phyloP scores from a whole-genome alignment of 768 basidiomycete genomes.

The Naganishia onofrii region DNA sequence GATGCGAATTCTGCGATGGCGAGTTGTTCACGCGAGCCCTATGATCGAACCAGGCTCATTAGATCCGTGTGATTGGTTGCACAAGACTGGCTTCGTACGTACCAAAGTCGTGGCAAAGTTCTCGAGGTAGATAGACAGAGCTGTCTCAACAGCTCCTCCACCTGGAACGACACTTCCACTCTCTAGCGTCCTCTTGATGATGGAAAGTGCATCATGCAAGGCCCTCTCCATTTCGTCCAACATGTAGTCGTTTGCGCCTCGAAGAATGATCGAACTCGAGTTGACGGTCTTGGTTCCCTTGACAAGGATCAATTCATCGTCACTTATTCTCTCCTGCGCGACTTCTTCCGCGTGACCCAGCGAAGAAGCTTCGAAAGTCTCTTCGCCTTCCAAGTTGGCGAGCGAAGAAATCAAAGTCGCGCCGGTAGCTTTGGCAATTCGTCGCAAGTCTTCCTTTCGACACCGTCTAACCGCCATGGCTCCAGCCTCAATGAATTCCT shows the following conservation, averaged over 20 bases:
- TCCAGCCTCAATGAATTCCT: conserved; percentile 98
- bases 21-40: conserved; percentile 97
- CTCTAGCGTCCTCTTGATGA: conserved; percentile 95
- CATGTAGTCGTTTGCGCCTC: conserved; percentile 99
- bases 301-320: conserved; percentile 93
- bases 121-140: conserved; percentile 93
- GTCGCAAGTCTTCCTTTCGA: conserved; percentile 92
- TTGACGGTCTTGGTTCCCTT: conserved; percentile 97
- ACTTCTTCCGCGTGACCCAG: conserved; percentile 95
- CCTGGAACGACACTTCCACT: conserved; percentile 94
- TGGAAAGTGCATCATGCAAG: conserved; percentile 86
- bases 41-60: conserved; percentile 24
- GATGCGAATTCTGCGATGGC: conserved; percentile 98
- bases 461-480: conserved; percentile 98
- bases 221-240: conserved; percentile 99
- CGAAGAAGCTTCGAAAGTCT: conserved; percentile 88
- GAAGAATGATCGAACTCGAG: conserved; percentile 85
- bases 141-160: conserved; percentile 95
- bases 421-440: conserved; percentile 95
- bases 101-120: conserved; percentile 98
- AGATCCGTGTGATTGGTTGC: neutral
- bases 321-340: conserved; percentile 92
- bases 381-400: conserved; percentile 95
- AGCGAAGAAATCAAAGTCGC: conserved; percentile 87
- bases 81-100: conserved; percentile 47